Evolutionary conservation across 371 early-diverging fungal species (phyloP), one percentile per base, ranked within the genome.

Genomic region (Umbelopsis sp.): DNA sequence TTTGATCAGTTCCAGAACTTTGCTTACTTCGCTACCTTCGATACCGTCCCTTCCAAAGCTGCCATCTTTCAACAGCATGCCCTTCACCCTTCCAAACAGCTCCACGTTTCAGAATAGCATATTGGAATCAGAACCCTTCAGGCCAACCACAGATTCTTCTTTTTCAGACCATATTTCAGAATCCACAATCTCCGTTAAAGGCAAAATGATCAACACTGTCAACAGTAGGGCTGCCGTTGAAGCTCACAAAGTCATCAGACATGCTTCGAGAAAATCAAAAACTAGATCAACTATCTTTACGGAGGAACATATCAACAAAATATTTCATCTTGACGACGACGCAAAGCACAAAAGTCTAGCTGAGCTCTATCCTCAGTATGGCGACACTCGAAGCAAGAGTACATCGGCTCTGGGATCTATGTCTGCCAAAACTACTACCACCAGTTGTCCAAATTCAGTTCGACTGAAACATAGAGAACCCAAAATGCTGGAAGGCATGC

Each of bases 241-340:
- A 29, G 76, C 76, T 37, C 70, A 69, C 8, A 72, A 70, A 29
- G 76, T 73, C 12, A 76, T 76, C 48, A 71, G 76, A 32, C 66
- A 67, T 4, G 72, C 76, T 14, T 76, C 76, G 3, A 65, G 76
- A 3, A 76, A 76, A 63, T 68, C 69, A 7, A 76, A 72, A 63
- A 71, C 76, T 8, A 63, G 76, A 11, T 76, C 76, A 1, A 75
- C 70, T 57, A 52, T 75, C 18, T 70, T 72, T 24, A 75, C 67
- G 24, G 76, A 75, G 38, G 69, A 75, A n/a, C 72, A 67, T 24
- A 70, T 65, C 14, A 57, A 35, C 37, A 57, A 57, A 35, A 57
- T 57, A 4, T 57, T 57, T 35, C 57, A 57, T 29, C 57, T 57
- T 29, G 57, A 57, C 16, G 57, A 57, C 2, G 35, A 35, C 16